These are phyloP conservation scores for Rhazya stricta DNA, from an alignment of 257 asterid genomes.

Conservation along the genomic window DNA sequence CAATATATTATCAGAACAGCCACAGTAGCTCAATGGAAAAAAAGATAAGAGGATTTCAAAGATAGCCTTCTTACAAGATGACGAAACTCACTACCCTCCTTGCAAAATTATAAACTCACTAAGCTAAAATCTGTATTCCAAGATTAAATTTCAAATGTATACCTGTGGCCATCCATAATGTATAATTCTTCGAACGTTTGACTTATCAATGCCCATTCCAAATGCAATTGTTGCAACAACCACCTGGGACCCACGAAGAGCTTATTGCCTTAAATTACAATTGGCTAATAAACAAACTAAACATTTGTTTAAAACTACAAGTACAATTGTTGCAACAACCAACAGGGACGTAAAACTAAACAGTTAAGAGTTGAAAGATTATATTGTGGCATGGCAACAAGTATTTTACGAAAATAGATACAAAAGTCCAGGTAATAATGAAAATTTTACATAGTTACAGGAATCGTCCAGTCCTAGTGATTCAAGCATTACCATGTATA, in stretches of 20 bases:
- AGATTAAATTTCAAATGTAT: slow-evolving; percentile 3
- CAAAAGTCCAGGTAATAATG: not conserved
- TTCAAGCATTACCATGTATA: not conserved
- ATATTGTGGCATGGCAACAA: not conserved
- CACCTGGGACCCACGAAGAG: slow-evolving; percentile 40
- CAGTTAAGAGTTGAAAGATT: not conserved
- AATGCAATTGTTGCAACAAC: slow-evolving; percentile 84
- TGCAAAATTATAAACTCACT: not conserved
- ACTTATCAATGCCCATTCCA: slow-evolving; percentile 89
- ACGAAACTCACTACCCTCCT: not conserved
- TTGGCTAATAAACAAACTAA: not conserved
- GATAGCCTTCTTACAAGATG: not conserved
- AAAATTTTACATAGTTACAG: not conserved
- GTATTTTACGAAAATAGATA: not conserved
- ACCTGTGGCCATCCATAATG: slow-evolving; percentile 98
- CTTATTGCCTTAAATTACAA: not conserved
- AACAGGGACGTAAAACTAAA: not conserved
- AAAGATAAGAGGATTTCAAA: not conserved
- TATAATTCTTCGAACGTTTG: slow-evolving; percentile 63
- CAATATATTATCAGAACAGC: not conserved
- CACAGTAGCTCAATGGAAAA: not conserved
- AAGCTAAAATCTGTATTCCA: not conserved
- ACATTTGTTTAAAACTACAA: too few species aligned
- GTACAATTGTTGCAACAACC: too few species aligned
- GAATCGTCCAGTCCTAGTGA: not conserved